Evolutionary conservation across 352 stramenopile species (phyloP), one percentile per base, ranked within the genome.

Genomic region (Globisporangium cederbergense): DNA sequence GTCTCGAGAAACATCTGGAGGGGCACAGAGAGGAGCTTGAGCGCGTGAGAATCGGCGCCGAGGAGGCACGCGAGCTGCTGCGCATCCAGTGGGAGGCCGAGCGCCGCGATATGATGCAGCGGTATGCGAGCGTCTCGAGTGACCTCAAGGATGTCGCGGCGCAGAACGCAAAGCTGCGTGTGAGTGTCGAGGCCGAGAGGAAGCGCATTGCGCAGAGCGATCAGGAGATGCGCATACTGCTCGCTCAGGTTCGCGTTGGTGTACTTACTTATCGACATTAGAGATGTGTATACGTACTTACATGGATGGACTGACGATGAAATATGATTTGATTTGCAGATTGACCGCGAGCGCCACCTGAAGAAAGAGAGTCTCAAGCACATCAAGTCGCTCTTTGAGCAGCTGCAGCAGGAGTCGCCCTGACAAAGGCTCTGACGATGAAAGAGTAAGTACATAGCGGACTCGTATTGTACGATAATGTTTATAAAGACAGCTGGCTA

Each of bases 351-450:
- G 52, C 77, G 83, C 2, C 77, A 90, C 58, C 45, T 79, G 3
- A 90, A 91, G 71, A 86, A 89, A 50, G 68, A 89, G 28, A 86
- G 79, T 34, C 62, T 90, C n/a, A 72, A 74, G 25, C 80, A 91
- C 36, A 90, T 91, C 71, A 88, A 90, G 66, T 83, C 79, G 42
- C 68, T 92, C 14, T 92, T 92, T 54, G 81, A 91, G 34, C 78
- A 90, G 62, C 62, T 92, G 54, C 81, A 90, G 59, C 73, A 80
- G 62, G 78, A 85, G 53, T 65, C 65, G 0, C 66, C 79, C 10
- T 87, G 71, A 71, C 25, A 3, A 46, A 18, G 22, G 4, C 22
- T 38, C 25, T 51, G 1, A 47, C 42, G 14, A 5, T 47, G 42
- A 20, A 4, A 3, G n/a, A 45, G 40, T 45, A 45, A 47, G 42